Evolutionary conservation across 108 stramenopile genomes (phyloP).

Genomic region (Licmophora abbreviata): DNA sequence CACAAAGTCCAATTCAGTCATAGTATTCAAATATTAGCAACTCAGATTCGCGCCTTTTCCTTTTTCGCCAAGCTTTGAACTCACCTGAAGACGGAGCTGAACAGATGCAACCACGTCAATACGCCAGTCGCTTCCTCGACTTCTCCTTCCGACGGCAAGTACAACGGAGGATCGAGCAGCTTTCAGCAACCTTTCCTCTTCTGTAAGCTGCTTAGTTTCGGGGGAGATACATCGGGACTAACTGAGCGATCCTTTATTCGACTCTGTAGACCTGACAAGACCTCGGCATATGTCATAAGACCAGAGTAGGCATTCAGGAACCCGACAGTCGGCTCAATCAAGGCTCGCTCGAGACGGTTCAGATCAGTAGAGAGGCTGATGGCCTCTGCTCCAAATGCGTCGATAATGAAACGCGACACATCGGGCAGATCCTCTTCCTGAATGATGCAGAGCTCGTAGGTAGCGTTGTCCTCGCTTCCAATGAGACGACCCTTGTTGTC

Average conservation of each 20-base stretch:
- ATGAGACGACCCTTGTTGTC: neutral
- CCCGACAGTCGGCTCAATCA: conserved; percentile 54
- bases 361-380: conserved; percentile 50
- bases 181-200: conserved; percentile 12
- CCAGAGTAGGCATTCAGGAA: conserved; percentile 63
- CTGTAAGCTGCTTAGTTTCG: conserved; percentile 14
- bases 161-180: conserved; percentile 57
- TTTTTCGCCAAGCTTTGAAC: neutral
- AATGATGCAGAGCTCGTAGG: conserved; percentile 30
- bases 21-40: neutral
- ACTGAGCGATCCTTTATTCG: conserved; percentile 30
- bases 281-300: conserved; percentile 69
- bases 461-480: conserved; percentile 7
- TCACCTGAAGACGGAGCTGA: conserved; percentile 60
- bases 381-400: conserved; percentile 69
- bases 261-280: conserved; percentile 53
- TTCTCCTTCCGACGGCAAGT: conserved; percentile 42
- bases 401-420: conserved; percentile 51
- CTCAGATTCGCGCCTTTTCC: too few relatives aligned
- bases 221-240: conserved; percentile 20
- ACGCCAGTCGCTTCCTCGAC: conserved; percentile 6
- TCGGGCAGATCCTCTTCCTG: conserved; percentile 70
- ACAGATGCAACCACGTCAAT: conserved; percentile 70
- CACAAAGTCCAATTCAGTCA: conserved; percentile 1
- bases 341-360: conserved; percentile 47